These are phyloP conservation scores for Pyrenopolyporus hunteri DNA, from an alignment of 495 filamentous ascomycete species.

Conservation along the genomic window DNA sequence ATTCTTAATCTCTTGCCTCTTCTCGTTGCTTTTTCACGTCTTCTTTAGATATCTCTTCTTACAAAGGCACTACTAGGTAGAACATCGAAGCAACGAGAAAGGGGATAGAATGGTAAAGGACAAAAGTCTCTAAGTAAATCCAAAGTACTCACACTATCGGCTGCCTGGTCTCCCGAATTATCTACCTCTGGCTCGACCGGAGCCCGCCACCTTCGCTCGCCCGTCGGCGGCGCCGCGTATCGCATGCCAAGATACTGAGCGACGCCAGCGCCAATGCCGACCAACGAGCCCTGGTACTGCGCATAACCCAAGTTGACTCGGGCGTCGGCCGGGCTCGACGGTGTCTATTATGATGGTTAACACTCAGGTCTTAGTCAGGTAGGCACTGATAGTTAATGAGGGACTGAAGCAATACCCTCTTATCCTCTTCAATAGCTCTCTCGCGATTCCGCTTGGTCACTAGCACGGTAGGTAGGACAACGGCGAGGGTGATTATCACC, in stretches of 20 bases:
- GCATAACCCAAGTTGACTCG: conserved; percentile 54
- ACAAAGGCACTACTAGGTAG: too few relatives aligned
- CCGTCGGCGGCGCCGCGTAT: conserved; percentile 52
- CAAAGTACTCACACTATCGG: conserved; percentile 34
- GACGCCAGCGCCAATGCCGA: conserved; percentile 43
- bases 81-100: neutral
- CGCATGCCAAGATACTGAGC: conserved; percentile 52
- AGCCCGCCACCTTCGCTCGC: conserved; percentile 48
- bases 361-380: neutral
- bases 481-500: neutral
- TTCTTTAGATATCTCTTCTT: too few relatives aligned
- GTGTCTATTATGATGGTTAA: conserved; percentile 3
- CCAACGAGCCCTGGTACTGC: conserved; percentile 44
- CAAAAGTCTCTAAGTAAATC: too few relatives aligned
- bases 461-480: conserved; percentile 13
- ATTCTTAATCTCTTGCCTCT: neutral
- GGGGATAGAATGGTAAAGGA: neutral
- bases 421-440: conserved; percentile 4
- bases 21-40: neutral
- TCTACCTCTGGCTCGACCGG: conserved; percentile 40
- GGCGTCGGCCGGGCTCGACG: conserved; percentile 8
- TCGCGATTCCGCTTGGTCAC: conserved; percentile 8
- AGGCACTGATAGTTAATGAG: neutral
- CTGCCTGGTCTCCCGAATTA: conserved; percentile 33
- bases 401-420: neutral